Base-by-base conservation (phyloP, 2,329 filamentous ascomycete species). In the Aspergillus sojae region DNA sequence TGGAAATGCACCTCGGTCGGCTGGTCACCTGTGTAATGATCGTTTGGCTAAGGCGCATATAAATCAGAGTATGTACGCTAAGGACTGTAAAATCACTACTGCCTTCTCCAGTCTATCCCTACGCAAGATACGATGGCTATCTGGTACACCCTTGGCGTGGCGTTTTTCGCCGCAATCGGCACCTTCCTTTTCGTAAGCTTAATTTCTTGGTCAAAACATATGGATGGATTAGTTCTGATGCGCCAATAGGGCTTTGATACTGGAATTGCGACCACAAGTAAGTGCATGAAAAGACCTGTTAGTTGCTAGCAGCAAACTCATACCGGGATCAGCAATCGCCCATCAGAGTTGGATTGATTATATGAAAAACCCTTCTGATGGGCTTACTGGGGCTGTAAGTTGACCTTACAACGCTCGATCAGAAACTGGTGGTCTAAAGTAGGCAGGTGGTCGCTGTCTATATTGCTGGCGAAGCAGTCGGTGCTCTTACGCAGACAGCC, bases 281-380 rank as follows among this genome's bases (percentile, higher is more conserved):
- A 75, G 79, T 75, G 30, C 34, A 16, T 23, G 50, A 36, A 41
- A 11, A 9, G 26, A 14, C 11, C 39, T n/a, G 23, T 55, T n/a
- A 26, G 14, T 16, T 23, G 32, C 19, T 12, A 36, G 52, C 32
- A 14, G 14, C 11, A 41, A 26, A 23, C 52, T 39, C 21, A 39
- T 39, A 26, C 32, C 10, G 5, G 26, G 34, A 11, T 57, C 60
- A 83, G 82, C 86, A 23, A 88, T 88, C 61, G 85, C 86, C 3
- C 86, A 88, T 70, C 70, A 84, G 68, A 86, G 84, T 69, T 88
- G 85, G 85, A 82, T 85, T 52, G 79, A 84, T 50, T 88, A 88
- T 72, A 88, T 88, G 85, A 61, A 79, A 14, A 70, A 85, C 56
- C 86, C 86, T 2, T 85, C 83, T 3, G 78, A 84, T 66, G 84